Evolutionary conservation across 768 basidiomycete species (phyloP).

Genomic region (Mycena haematopus): DNA sequence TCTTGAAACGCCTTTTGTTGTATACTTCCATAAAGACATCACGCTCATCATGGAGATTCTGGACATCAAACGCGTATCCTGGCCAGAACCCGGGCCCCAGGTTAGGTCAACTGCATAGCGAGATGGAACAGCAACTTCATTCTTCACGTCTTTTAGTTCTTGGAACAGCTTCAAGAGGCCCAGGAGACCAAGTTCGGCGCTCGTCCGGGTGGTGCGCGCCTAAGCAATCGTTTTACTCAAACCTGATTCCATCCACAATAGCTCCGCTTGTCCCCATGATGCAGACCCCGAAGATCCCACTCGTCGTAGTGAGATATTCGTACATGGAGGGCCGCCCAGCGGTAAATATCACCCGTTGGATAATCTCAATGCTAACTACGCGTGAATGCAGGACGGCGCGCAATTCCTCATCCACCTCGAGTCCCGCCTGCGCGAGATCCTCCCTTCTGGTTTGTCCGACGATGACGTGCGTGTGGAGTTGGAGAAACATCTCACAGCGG

Average conservation of each 20-base stretch:
- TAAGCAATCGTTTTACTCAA: background rate
- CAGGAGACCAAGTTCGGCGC: conserved; percentile 31
- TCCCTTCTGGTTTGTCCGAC: conserved; percentile 21
- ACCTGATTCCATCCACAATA: conserved; percentile 1
- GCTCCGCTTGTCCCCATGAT: conserved; percentile 32
- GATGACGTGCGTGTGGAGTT: conserved; percentile 26
- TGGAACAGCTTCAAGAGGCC: conserved; percentile 19
- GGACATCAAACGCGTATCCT: conserved; percentile 29
- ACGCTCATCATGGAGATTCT: conserved; percentile 30
- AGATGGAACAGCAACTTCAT: background rate
- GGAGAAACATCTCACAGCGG: conserved; percentile 21
- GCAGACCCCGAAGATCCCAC: conserved; percentile 30
- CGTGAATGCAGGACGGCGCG: conserved; percentile 26
- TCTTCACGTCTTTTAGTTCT: conserved; percentile 10
- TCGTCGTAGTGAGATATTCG: conserved; percentile 29
- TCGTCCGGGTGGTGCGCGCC: conserved; percentile 19
- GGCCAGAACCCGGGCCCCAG: conserved; percentile 30
- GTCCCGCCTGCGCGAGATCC: conserved; percentile 21
- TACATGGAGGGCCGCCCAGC: conserved; percentile 31
- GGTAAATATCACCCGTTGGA: background rate
- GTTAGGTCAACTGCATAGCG: background rate
- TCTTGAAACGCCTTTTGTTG: conserved; percentile 18
- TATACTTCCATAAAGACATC: conserved; percentile 17
- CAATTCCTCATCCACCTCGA: conserved; percentile 31
- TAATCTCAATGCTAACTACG: background rate